Evolutionary conservation across 192 early-diverging fungal species (phyloP).

Genomic region (Phycomyces nitens): DNA sequence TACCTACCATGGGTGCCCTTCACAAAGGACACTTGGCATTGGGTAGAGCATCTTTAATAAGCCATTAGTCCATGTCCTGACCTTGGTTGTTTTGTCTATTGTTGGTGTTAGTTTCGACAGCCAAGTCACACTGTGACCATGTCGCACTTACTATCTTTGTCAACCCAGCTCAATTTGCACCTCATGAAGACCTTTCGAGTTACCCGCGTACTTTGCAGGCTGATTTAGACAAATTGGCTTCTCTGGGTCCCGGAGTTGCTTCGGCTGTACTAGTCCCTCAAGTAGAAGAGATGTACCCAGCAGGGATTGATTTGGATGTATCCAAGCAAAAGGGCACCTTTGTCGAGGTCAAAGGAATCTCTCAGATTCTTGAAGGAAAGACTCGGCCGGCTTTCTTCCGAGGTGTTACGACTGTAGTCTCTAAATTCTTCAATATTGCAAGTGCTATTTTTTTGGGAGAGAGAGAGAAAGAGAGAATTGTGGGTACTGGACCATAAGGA

Average conservation of each 20-base stretch:
- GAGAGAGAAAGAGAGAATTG: too few relatives aligned
- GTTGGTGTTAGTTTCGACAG: constrained; percentile 29
- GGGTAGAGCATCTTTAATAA: constrained; percentile 36
- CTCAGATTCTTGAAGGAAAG: constrained; percentile 90
- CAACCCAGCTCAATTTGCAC: constrained; percentile 98
- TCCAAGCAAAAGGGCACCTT: constrained; percentile 81
- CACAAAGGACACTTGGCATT: constrained; percentile 86
- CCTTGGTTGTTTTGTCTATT: not conserved
- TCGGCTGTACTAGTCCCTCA: constrained; percentile 59
- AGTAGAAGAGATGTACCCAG: constrained; percentile 91
- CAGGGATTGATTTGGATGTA: constrained; percentile 81
- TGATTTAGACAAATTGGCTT: constrained; percentile 69
- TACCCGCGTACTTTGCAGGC: constrained; percentile 85
- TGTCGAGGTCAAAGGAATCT: constrained; percentile 85
- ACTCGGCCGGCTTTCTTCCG: constrained; percentile 95
- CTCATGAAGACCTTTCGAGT: constrained; percentile 84
- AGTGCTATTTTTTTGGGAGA: too few relatives aligned
- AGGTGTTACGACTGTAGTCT: constrained; percentile 92
- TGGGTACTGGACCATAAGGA: not conserved
- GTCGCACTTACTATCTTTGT: constrained; percentile 92
- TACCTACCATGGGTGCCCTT: constrained; percentile 98
- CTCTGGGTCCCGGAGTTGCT: constrained; percentile 40
- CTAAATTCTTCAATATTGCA: constrained; percentile 88
- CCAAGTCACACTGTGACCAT: constrained; percentile 56
- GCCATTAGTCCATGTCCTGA: constrained; percentile 11